phyloP scores from a whole-genome alignment of 768 basidiomycete species.

The Collybiopsis confluens region DNA sequence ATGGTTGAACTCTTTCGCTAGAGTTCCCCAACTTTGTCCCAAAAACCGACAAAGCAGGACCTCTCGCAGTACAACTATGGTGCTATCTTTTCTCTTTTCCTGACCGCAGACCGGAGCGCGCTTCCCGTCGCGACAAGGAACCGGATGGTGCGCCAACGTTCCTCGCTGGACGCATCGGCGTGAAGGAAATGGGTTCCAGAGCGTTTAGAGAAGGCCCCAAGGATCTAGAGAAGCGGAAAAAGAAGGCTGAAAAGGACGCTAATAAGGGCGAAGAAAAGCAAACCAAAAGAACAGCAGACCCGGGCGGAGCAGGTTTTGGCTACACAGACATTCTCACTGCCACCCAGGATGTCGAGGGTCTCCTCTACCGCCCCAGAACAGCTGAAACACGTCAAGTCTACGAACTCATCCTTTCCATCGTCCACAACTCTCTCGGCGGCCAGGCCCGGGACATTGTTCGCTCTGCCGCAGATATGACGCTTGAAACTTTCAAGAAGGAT shows the following conservation, averaged over 20 bases:
- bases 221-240: constrained; percentile 92
- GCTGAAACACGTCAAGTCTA: constrained; percentile 94
- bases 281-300: constrained; percentile 55
- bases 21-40: too few relatives aligned
- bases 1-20: too few relatives aligned
- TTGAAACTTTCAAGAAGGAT: constrained; percentile 88
- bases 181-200: constrained; percentile 90
- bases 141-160: constrained; percentile 96
- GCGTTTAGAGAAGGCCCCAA: constrained; percentile 82
- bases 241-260: constrained; percentile 65
- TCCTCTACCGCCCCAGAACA: constrained; percentile 90
- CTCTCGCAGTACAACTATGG: constrained; percentile 94
- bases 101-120: constrained; percentile 83
- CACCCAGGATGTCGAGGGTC: constrained; percentile 88
- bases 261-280: constrained; percentile 50
- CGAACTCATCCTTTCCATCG: constrained; percentile 80
- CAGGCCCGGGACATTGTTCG: constrained; percentile 95
- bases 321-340: constrained; percentile 93
- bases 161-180: constrained; percentile 85
- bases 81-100: constrained; percentile 89
- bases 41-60: constrained; percentile 52
- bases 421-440: constrained; percentile 84
- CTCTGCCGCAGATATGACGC: constrained; percentile 90
- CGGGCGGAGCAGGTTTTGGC: constrained; percentile 47
- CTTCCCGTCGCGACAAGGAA: constrained; percentile 90